Evolutionary conservation across 2,329 filamentous ascomycete genomes (phyloP).

Genomic region (Albophoma yamanashiensis): DNA sequence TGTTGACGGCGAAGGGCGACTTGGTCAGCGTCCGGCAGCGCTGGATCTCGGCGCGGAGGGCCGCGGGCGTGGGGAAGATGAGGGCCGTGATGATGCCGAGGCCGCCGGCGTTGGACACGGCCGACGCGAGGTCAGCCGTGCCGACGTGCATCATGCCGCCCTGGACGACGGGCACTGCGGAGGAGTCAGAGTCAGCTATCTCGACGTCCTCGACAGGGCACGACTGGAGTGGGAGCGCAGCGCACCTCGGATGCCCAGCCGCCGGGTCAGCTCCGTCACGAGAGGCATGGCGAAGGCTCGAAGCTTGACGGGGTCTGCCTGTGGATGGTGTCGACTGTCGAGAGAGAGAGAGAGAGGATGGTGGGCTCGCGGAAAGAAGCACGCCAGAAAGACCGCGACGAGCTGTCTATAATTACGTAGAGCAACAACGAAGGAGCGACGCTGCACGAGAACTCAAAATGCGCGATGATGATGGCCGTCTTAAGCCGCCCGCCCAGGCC

Average conservation of each 20-base stretch:
- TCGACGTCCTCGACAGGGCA: neutral
- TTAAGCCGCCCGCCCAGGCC: neutral
- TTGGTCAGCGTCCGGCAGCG: constrained; percentile 71
- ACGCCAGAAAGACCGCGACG: neutral
- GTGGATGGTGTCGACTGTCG: neutral
- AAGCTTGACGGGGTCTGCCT: neutral
- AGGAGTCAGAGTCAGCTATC: neutral
- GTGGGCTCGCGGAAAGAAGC: neutral
- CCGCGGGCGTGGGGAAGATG: constrained; percentile 86
- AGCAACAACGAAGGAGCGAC: neutral
- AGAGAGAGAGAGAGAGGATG: neutral
- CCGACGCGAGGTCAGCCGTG: constrained; percentile 66
- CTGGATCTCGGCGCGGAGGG: constrained; percentile 86
- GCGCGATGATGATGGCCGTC: neutral
- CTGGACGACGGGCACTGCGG: constrained; percentile 66
- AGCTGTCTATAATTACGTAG: neutral
- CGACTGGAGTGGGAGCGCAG: neutral
- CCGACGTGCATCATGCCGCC: constrained; percentile 84
- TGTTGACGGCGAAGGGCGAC: constrained; percentile 83
- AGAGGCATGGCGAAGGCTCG: constrained; percentile 35
- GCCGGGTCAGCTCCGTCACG: constrained; percentile 45
- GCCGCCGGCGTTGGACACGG: constrained; percentile 73
- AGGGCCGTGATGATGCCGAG: constrained; percentile 77
- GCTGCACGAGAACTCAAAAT: neutral
- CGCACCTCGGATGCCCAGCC: constrained; percentile 41